Evolutionary conservation across 2,329 filamentous ascomycete genomes (phyloP).

Genomic region (Microcera coccophila): DNA sequence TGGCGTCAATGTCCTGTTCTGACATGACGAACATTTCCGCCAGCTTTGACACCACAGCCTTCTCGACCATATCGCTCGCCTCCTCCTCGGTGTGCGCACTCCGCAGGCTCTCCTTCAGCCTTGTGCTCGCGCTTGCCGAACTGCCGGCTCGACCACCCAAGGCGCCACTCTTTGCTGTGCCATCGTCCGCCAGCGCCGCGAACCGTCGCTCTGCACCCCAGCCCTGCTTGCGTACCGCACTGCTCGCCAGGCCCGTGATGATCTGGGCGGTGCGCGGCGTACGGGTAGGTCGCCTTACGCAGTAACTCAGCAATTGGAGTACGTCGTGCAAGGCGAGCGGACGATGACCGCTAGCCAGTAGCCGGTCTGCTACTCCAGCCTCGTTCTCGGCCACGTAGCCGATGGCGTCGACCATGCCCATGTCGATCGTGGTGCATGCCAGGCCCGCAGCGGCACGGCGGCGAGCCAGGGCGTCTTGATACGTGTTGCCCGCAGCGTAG

Average conservation of each 20-base stretch:
- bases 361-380: constrained; percentile 10
- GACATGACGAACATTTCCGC: background rate
- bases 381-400: constrained; percentile 49
- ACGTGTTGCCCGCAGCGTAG: constrained; percentile 8
- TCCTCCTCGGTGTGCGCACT: too few species aligned
- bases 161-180: too few species aligned
- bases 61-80: background rate
- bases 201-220: too few species aligned
- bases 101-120: too few species aligned
- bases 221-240: too few species aligned
- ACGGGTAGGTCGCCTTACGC: background rate
- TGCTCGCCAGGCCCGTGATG: too few species aligned
- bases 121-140: background rate
- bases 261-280: too few species aligned
- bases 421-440: constrained; percentile 43
- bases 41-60: background rate
- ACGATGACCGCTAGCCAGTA: background rate
- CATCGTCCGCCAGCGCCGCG: too few species aligned
- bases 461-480: constrained; percentile 4
- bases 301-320: background rate
- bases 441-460: constrained; percentile 1
- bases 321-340: background rate
- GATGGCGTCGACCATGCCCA: constrained; percentile 49
- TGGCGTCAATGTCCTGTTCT: background rate
- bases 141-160: too few species aligned